phyloP scores from a whole-genome alignment of 2,329 filamentous ascomycete genomes.

The Diaporthe capsici region DNA sequence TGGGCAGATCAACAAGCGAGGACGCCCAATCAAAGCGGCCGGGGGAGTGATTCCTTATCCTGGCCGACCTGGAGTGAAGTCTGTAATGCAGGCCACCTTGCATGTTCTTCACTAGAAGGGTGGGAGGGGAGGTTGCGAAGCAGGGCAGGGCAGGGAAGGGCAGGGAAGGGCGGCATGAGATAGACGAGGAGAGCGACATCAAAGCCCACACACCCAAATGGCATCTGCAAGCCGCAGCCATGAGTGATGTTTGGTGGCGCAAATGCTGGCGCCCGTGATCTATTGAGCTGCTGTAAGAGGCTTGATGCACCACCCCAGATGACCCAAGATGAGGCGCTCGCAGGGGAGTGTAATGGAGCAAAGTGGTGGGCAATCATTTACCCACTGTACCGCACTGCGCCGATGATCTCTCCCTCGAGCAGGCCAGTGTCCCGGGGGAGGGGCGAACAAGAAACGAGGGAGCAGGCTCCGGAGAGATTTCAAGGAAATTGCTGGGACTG shows the following conservation, averaged over 20 bases:
- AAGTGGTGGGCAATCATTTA: background rate
- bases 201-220: slow-evolving; percentile 14
- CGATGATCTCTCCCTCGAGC: slow-evolving; percentile 11
- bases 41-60: slow-evolving; percentile 14
- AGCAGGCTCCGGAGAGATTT: slow-evolving; percentile 1
- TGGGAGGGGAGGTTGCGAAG: slow-evolving; percentile 7
- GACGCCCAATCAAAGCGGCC: slow-evolving; percentile 8
- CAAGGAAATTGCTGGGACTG: slow-evolving; percentile 29
- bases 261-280: slow-evolving; percentile 40
- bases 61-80: slow-evolving; percentile 8
- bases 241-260: slow-evolving; percentile 36
- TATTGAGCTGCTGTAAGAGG: slow-evolving; percentile 41
- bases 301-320: slow-evolving; percentile 39
- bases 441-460: background rate
- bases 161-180: background rate
- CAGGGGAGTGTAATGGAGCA: slow-evolving; percentile 33
- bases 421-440: background rate
- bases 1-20: slow-evolving; percentile 5
- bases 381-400: slow-evolving; percentile 5
- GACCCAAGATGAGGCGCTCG: slow-evolving; percentile 36
- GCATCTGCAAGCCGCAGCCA: slow-evolving; percentile 36
- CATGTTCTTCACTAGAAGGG: background rate
- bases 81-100: slow-evolving; percentile 18
- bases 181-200: background rate
- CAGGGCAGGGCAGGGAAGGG: slow-evolving; percentile 1